Conservation (phyloP, 1,284 basidiomycete species). For the Phenoliferia sp. region DNA sequence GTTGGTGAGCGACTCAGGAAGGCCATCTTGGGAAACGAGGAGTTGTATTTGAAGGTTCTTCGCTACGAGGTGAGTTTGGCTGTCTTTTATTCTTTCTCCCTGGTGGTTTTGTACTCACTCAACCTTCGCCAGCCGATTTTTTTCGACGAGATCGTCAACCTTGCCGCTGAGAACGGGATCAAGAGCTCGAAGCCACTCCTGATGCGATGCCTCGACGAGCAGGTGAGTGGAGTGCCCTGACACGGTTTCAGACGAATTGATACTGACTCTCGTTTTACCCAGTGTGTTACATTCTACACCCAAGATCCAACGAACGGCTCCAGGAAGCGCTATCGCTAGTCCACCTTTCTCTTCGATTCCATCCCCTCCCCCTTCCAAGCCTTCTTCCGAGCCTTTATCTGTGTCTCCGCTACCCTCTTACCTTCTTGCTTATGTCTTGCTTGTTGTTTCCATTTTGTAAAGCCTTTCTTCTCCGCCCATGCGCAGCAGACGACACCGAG, state of each 20-base stretch:
- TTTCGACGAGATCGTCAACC: slow-evolving; percentile 53
- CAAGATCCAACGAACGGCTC: slow-evolving; percentile 28
- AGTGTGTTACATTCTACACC: slow-evolving; percentile 29
- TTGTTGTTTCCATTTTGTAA: too few relatives aligned
- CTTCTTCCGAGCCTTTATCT: too few relatives aligned
- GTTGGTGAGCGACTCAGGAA: slow-evolving; percentile 22
- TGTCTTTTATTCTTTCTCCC: background rate
- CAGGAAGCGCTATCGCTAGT: slow-evolving; percentile 11
- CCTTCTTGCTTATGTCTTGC: too few relatives aligned
- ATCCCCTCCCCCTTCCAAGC: too few relatives aligned
- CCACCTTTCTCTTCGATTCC: too few relatives aligned
- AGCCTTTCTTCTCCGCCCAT: too few relatives aligned
- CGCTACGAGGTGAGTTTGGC: slow-evolving; percentile 56
- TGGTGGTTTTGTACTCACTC: background rate
- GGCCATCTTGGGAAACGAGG: slow-evolving; percentile 41
- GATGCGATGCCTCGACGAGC: slow-evolving; percentile 55
- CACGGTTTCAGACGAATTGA: background rate
- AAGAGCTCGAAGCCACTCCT: slow-evolving; percentile 48
- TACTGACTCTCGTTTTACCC: background rate
- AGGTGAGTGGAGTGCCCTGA: slow-evolving; percentile 44
- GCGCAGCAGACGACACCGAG: too few relatives aligned
- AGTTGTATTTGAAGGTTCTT: slow-evolving; percentile 54
- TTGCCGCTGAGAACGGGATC: slow-evolving; percentile 40
- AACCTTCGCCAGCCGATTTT: slow-evolving; percentile 53
- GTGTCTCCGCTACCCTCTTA: too few relatives aligned